These are phyloP conservation scores for Coniochaeta ligniaria DNA, from an alignment of 2,329 filamentous ascomycete species.

Conservation along the genomic window DNA sequence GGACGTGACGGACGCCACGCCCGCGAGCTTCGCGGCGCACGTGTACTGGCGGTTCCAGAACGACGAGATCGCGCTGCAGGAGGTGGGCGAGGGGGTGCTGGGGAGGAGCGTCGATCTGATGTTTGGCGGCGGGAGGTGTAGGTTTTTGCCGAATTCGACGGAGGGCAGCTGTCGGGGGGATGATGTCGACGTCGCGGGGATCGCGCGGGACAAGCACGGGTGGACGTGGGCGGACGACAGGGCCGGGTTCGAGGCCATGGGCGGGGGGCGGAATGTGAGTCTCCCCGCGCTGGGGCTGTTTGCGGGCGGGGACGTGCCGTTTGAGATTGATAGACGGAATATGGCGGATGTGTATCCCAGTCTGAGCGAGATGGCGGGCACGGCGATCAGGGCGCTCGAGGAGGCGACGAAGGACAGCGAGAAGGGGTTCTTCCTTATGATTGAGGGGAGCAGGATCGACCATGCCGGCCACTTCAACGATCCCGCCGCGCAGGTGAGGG, in stretches of 20 bases:
- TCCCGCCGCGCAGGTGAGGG: constrained; percentile 76
- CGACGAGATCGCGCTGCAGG: constrained; percentile 86
- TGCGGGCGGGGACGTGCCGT: constrained; percentile 76
- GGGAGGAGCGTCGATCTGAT: constrained; percentile 87
- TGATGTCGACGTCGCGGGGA: constrained; percentile 62
- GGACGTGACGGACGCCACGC: constrained; percentile 89
- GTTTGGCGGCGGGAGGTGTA: constrained; percentile 86
- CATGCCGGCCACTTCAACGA: constrained; percentile 87
- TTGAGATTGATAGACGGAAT: constrained; percentile 81
- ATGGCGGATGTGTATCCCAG: constrained; percentile 78
- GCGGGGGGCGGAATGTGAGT: constrained; percentile 58
- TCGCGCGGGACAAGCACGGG: constrained; percentile 68
- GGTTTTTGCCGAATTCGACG: constrained; percentile 80
- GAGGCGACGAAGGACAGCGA: constrained; percentile 77
- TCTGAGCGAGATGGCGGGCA: constrained; percentile 82
- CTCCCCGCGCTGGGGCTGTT: constrained; percentile 84
- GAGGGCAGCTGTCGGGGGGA: constrained; percentile 77
- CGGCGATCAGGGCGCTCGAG: constrained; percentile 71
- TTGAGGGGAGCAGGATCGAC: constrained; percentile 93
- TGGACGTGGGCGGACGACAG: constrained; percentile 74
- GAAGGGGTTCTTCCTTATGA: constrained; percentile 97
- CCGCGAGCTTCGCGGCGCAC: constrained; percentile 89
- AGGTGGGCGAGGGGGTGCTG: constrained; percentile 80
- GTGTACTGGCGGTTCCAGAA: constrained; percentile 74
- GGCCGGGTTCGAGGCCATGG: constrained; percentile 67